Conservation (phyloP, 345 rosid species). For the Nephelium lappaceum region DNA sequence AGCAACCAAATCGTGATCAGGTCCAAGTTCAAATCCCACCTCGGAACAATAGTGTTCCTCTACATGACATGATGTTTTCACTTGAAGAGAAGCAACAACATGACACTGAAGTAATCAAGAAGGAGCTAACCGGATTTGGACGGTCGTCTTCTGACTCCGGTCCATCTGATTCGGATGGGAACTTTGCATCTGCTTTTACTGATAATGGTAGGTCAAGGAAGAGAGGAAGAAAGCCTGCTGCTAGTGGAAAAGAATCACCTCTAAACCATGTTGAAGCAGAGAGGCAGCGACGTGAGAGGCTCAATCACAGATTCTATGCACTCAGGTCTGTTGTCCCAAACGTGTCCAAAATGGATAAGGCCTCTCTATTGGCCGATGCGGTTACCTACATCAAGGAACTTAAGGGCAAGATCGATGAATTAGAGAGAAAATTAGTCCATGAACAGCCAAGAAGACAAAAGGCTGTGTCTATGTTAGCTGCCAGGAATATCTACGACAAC, state of each 20-base stretch:
- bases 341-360: slow-evolving; percentile 92
- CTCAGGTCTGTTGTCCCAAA: slow-evolving; percentile 87
- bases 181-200: slow-evolving; percentile 12
- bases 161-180: slow-evolving; percentile 32
- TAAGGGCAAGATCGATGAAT: slow-evolving; percentile 44
- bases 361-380: slow-evolving; percentile 72
- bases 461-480: neutral
- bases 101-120: slow-evolving; percentile 8
- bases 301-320: slow-evolving; percentile 74
- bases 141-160: slow-evolving; percentile 47
- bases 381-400: slow-evolving; percentile 75
- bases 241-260: slow-evolving; percentile 38
- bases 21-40: slow-evolving; percentile 10
- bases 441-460: slow-evolving; percentile 13
- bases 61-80: slow-evolving; percentile 28
- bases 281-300: slow-evolving; percentile 79
- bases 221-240: slow-evolving; percentile 42
- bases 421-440: slow-evolving; percentile 40
- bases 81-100: slow-evolving; percentile 15
- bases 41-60: slow-evolving; percentile 6
- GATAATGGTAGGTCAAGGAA: slow-evolving; percentile 24
- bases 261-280: slow-evolving; percentile 79
- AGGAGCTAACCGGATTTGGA: slow-evolving; percentile 27
- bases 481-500: neutral
- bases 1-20: neutral